Conservation (phyloP, 2,329 filamentous ascomycete species). For the Emergomyces africanus region DNA sequence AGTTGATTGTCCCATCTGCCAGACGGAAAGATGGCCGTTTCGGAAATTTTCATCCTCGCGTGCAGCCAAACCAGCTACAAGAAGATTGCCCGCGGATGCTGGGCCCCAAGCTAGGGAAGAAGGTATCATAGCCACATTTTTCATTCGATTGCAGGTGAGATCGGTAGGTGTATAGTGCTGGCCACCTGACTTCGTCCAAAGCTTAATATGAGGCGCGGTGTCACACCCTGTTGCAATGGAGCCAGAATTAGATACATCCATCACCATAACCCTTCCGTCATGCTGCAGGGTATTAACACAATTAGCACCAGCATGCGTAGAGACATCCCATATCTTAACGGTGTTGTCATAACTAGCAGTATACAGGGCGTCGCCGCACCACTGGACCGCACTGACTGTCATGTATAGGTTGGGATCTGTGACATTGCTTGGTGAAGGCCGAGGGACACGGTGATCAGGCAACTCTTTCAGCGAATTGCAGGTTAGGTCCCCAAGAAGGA, state of each 20-base stretch:
- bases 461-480: constrained; percentile 37
- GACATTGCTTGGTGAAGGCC: constrained; percentile 34
- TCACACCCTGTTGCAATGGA: constrained; percentile 38
- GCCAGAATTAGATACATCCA: constrained; percentile 32
- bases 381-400: constrained; percentile 44
- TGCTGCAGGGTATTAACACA: constrained; percentile 32
- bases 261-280: constrained; percentile 37
- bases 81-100: constrained; percentile 24
- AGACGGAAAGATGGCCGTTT: constrained; percentile 42
- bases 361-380: constrained; percentile 37
- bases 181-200: constrained; percentile 20
- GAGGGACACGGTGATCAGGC: constrained; percentile 38
- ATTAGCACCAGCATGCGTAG: constrained; percentile 13
- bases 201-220: constrained; percentile 20
- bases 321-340: constrained; percentile 44
- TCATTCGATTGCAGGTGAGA: constrained; percentile 9
- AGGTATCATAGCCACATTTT: constrained; percentile 26
- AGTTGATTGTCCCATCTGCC: constrained; percentile 34
- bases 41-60: constrained; percentile 26
- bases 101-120: constrained; percentile 39
- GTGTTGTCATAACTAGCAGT: constrained; percentile 44
- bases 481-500: constrained; percentile 39
- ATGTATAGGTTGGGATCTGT: constrained; percentile 43
- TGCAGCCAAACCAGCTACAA: constrained; percentile 44
- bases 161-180: constrained; percentile 17